Conservation (phyloP, 2,329 filamentous ascomycete genomes). For the Paraconiothyrium sp. region DNA sequence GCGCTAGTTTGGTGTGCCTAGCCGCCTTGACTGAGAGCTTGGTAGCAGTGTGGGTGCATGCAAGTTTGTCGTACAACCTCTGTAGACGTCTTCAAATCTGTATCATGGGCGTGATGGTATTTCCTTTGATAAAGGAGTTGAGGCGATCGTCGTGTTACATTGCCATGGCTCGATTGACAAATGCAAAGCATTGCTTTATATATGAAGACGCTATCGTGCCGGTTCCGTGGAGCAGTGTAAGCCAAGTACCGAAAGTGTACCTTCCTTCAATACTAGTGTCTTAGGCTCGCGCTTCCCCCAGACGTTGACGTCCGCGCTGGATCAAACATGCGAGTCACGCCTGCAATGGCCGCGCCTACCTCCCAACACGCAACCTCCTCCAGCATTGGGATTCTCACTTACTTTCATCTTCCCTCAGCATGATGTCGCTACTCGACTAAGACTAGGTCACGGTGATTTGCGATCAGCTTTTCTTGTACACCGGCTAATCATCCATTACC, state of each 20-base stretch:
- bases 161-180: background rate
- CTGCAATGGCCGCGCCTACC: background rate
- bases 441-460: background rate
- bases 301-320: background rate
- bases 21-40: too few relatives aligned
- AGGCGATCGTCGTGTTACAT: background rate
- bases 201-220: background rate
- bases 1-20: background rate
- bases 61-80: constrained; percentile 3
- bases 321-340: background rate
- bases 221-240: background rate
- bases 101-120: background rate
- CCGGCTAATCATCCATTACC: constrained; percentile 5
- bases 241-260: constrained; percentile 1
- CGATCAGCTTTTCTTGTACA: constrained; percentile 8
- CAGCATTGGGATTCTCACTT: background rate
- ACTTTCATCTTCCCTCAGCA: background rate
- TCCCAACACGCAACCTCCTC: background rate
- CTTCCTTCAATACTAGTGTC: constrained; percentile 7
- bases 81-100: background rate
- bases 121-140: too few relatives aligned
- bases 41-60: background rate
- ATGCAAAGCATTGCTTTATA: background rate
- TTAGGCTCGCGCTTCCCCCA: constrained; percentile 11
- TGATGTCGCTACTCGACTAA: background rate